Base-by-base conservation (phyloP, 352 stramenopile genomes). In the Salisapilia sapeloensis region DNA sequence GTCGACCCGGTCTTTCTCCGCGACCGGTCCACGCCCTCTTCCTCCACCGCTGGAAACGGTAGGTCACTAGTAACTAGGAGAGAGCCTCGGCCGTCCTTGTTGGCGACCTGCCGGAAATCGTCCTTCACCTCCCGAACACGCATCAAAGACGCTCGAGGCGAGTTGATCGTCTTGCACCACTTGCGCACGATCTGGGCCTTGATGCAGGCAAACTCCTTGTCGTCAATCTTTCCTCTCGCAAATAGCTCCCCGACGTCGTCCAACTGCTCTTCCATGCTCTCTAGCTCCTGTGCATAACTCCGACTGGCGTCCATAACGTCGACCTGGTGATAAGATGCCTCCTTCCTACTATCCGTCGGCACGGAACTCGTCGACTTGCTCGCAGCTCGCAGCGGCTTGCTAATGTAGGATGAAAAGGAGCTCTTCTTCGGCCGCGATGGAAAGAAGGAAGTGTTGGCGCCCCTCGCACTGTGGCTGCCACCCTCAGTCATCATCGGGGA, bases 131-230 rank as follows among this genome's bases (percentile, higher is more conserved):
- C 52, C 24, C 64, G 69, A 11, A 84, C 66, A 23, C 69, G 60
- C 18, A 76, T 44, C 64, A 84, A 77, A n/a, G 62, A 64, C 9
- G 69, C 77, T 37, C 81, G 69, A 2, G 70, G 70, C 11, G 66
- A 82, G 36, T 85, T 80, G 38, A 85, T 66, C 10, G 61, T 63
- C 33, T 78, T 74, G 38, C 70, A 85, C 63, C 64, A 85, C 33
- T 82, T 85, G 24, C 70, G 58, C 13, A 85, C 65, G 37, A 85
- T 85, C 44, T 82, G 65, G 11, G 62, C 60, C 29, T 74, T 71
- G 44, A 85, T 85, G 44, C 65, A 85, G n/a, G 65, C 67, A 37
- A 82, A 66, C 31, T 85, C 70, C 39, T 82, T 85, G 49, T 85
- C 70, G 44, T 85, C 70, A 36, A 85, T 85, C 42, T 81, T 80